These are phyloP conservation scores for Russula sp. DNA, from an alignment of 768 basidiomycete genomes.

Conservation along the genomic window DNA sequence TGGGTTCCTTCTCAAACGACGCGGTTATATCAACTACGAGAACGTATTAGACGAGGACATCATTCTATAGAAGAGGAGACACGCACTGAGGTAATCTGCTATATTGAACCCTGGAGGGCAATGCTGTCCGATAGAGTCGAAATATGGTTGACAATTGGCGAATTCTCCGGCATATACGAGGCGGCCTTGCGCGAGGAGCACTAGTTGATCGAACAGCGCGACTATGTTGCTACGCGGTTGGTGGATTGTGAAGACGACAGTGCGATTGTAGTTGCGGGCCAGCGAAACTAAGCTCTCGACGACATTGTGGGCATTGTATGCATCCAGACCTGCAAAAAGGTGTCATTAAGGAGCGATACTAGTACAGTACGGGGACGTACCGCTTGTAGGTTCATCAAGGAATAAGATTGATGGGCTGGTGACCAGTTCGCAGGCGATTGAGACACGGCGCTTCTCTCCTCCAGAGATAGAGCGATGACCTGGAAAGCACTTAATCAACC, in stretches of 20 bases:
- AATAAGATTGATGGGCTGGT: slow-evolving; percentile 95
- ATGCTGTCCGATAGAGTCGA: slow-evolving; percentile 69
- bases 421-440: slow-evolving; percentile 96
- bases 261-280: slow-evolving; percentile 86
- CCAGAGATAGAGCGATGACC: slow-evolving; percentile 91
- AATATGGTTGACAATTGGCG: slow-evolving; percentile 73
- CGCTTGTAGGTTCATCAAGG: slow-evolving; percentile 96
- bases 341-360: neutral
- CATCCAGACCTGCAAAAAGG: slow-evolving; percentile 67
- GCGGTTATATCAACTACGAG: slow-evolving; percentile 45
- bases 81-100: slow-evolving; percentile 90
- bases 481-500: slow-evolving; percentile 33
- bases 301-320: slow-evolving; percentile 95
- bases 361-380: slow-evolving; percentile 43
- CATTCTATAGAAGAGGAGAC: slow-evolving; percentile 1
- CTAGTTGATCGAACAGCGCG: slow-evolving; percentile 86
- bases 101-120: slow-evolving; percentile 97
- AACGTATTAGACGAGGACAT: slow-evolving; percentile 23
- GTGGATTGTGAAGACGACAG: slow-evolving; percentile 96
- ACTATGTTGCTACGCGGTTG: slow-evolving; percentile 98
- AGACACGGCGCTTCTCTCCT: slow-evolving; percentile 95
- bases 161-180: slow-evolving; percentile 83
- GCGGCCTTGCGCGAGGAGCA: slow-evolving; percentile 81
- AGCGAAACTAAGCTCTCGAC: slow-evolving; percentile 84
- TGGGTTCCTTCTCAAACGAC: slow-evolving; percentile 43